Base-by-base conservation (phyloP, 805 yeast genomes). In the Hanseniaspora hatyaiensis region DNA sequence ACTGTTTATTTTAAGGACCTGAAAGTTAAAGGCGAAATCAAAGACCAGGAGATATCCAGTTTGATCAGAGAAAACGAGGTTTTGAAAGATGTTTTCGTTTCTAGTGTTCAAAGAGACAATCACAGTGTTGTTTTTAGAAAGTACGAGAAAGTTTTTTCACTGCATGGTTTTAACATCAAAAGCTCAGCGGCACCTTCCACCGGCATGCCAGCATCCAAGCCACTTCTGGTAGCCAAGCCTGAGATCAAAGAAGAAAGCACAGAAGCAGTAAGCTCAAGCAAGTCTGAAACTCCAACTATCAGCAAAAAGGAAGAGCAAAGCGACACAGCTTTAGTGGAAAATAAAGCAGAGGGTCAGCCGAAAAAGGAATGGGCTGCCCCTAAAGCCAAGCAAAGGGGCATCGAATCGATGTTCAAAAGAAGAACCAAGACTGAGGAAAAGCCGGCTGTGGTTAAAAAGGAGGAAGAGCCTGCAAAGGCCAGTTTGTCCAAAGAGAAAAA, bases 301-400 rank as follows among this genome's bases (percentile, higher is more conserved):
- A n/a, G n/a, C n/a, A n/a, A n/a, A n/a, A n/a, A n/a, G n/a, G n/a
- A n/a, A n/a, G n/a, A n/a, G n/a, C n/a, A n/a, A n/a, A n/a, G n/a
- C n/a, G n/a, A n/a, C n/a, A n/a, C n/a, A n/a, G n/a, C 44, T 1
- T 23, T 13, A 22, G 30, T 23, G 6, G 8, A 22, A 12, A 20
- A 24, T 20, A 11, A 6, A 11, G 16, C 24, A 23, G 20, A 34
- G 18, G 8, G 8, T 3, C 16, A 33, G 34, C 18, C 19, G 12
- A 40, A 40, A 19, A 40, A 42, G 20, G 39, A 42, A 24, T 42
- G 47, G 47, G 26, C 40, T 1, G 47, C 47, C n/a, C 47, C 47
- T 15, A 44, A 44, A 23, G 33, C 34, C 9, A 44, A 36, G 36
- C 41, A 36, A 34, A 44, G 40, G 30, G 48, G 48, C 8, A 13